Evolutionary conservation across 495 filamentous ascomycete genomes (phyloP), one percentile per base, ranked within the genome.

Genomic region (Tuber aestivum): DNA sequence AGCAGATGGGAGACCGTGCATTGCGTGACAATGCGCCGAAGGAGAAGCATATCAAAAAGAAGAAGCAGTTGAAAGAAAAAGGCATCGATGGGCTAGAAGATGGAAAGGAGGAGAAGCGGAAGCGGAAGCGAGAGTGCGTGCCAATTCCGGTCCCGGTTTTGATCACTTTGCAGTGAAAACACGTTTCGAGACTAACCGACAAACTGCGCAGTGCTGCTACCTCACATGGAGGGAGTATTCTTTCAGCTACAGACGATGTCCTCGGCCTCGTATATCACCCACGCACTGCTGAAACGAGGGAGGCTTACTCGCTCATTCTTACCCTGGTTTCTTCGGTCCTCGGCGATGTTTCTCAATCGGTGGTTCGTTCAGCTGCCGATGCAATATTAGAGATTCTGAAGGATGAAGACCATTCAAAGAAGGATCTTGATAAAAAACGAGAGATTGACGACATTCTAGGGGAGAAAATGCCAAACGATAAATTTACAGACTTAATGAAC

Each of bases 341-440:
- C 45, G 95, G 96, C 50, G 95, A 97, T 85, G 96, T 97, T 16
- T 91, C 94, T 12, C 93, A 95, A 71, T 92, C 95, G 83, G 90
- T 97, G 69, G 93, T 96, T 70, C 89, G 93, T 72, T 98, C 95
- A 83, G 95, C 96, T n/a, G 94, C 96, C 40, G 95, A 99, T 85
- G 94, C 93, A 1, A 89, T 93, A 1, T 85, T 99, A 37, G 94
- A 99, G 82, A 91, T 90, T 70, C 88, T 99, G 45, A 99, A 98
- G 84, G 93, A 98, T 78, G 94, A 97, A 75, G 90, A 94, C 69
- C 76, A 82, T 37, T 83, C 82, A 35, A 89, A 97, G 86, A 99
- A 97, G 84, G 95, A 99, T 83, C 94, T 96, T 73, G 96, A 98
- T 83, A 98, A 97, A 86, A 98, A 97, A 85, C 97, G 95, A 85